Percentiles rank a stretch among this genome's conserved stretches.
These are phyloP conservation scores for Moesziomyces sp. DNA, from an alignment of 1,284 basidiomycete species.

Conservation along the genomic window DNA sequence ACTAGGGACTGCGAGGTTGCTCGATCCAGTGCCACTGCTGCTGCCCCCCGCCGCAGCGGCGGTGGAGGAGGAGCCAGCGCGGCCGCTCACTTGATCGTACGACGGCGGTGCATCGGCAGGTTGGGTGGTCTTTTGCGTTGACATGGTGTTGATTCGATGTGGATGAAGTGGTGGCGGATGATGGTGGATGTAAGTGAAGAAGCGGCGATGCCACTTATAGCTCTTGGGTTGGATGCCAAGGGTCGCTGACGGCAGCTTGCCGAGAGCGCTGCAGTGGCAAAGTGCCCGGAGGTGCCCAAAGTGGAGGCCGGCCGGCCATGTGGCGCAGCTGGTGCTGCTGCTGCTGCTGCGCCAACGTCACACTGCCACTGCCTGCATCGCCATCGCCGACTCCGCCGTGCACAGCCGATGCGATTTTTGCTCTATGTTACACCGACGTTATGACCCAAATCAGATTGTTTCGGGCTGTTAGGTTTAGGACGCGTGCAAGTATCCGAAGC, in stretches of 20 bases:
- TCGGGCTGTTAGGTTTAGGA: no score
- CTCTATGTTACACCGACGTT: no score
- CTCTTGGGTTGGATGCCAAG: background rate
- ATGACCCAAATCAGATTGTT: no score
- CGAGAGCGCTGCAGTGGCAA: no score
- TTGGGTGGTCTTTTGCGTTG: conserved; percentile 8
- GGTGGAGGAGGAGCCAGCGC: conserved; percentile 5
- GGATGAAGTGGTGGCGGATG: background rate
- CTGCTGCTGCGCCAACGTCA: conserved; percentile 4
- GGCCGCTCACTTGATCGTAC: conserved; percentile 38
- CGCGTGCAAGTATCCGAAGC: no score
- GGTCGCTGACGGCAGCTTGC: no score
- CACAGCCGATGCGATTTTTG: no score
- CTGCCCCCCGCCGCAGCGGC: conserved; percentile 1
- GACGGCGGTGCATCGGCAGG: conserved; percentile 35
- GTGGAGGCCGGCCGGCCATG: conserved; percentile 9
- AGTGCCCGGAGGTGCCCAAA: background rate
- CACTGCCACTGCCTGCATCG: conserved; percentile 9
- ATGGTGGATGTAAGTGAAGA: background rate
- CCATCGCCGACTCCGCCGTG: background rate
- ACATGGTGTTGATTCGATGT: conserved; percentile 5
- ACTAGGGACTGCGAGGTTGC: conserved; percentile 17
- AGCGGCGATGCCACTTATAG: no score
- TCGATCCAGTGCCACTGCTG: background rate
- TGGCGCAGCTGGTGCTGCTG: background rate